These are phyloP conservation scores for Davidsoniella neocaledoniae DNA, from an alignment of 2,329 filamentous ascomycete species.

Conservation along the genomic window DNA sequence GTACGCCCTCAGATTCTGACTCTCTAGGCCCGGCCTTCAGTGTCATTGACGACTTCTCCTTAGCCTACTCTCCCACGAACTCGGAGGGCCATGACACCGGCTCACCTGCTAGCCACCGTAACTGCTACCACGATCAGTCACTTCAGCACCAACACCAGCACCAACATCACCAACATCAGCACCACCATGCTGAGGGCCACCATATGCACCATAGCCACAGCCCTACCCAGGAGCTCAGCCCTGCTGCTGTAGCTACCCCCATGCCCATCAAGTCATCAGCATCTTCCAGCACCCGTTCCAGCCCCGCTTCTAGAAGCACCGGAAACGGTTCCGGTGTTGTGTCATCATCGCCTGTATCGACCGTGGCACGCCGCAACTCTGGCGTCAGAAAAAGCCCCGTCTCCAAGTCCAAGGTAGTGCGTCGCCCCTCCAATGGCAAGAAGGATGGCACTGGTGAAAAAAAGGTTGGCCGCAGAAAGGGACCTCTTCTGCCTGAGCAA, in stretches of 20 bases:
- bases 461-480: slow-evolving; percentile 79
- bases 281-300: slow-evolving; percentile 27
- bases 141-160: slow-evolving; percentile 24
- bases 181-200: slow-evolving; percentile 40
- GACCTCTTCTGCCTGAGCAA: slow-evolving; percentile 81
- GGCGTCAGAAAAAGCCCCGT: slow-evolving; percentile 60
- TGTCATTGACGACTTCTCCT: slow-evolving; percentile 60
- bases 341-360: slow-evolving; percentile 42
- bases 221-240: slow-evolving; percentile 34
- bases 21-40: slow-evolving; percentile 53
- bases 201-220: slow-evolving; percentile 26
- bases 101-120: slow-evolving; percentile 32
- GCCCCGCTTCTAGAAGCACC: slow-evolving; percentile 40
- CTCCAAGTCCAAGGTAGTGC: slow-evolving; percentile 59
- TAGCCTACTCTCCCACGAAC: slow-evolving; percentile 54
- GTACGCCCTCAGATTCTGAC: slow-evolving; percentile 57
- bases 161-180: slow-evolving; percentile 33
- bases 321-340: slow-evolving; percentile 36
- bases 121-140: slow-evolving; percentile 43
- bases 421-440: slow-evolving; percentile 60
- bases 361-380: slow-evolving; percentile 47
- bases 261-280: slow-evolving; percentile 46
- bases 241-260: slow-evolving; percentile 44
- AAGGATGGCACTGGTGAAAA: slow-evolving; percentile 69
- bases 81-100: slow-evolving; percentile 45